Conservation (phyloP, 1,284 basidiomycete species). For the Acaromyces ingoldii region DNA sequence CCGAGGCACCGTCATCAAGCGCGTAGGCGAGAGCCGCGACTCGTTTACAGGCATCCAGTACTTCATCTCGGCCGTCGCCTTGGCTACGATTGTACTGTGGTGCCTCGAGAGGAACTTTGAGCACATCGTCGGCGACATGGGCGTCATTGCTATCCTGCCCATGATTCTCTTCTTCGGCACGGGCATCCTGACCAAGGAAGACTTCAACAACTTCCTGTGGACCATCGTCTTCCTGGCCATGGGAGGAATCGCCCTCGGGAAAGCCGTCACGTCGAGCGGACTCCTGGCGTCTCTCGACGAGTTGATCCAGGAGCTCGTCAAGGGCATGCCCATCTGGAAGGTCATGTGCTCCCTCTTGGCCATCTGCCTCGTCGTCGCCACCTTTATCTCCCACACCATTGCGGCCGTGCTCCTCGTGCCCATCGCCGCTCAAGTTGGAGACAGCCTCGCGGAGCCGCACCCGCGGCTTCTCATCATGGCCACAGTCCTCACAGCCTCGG, state of each 20-base stretch:
- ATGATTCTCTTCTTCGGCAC: slow-evolving; percentile 92
- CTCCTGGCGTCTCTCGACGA: slow-evolving; percentile 58
- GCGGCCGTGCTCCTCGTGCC: slow-evolving; percentile 92
- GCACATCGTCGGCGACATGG: slow-evolving; percentile 81
- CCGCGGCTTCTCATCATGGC: slow-evolving; percentile 51
- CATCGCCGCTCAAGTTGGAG: slow-evolving; percentile 85
- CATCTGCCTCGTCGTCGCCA: slow-evolving; percentile 73
- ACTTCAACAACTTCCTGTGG: slow-evolving; percentile 52
- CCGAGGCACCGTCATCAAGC: slow-evolving; percentile 52
- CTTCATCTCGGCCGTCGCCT: slow-evolving; percentile 78
- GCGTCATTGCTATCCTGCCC: slow-evolving; percentile 88
- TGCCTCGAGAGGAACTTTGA: slow-evolving; percentile 81
- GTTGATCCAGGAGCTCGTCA: slow-evolving; percentile 64
- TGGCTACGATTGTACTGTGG: slow-evolving; percentile 86
- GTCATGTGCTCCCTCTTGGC: slow-evolving; percentile 78
- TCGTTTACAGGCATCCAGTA: slow-evolving; percentile 77
- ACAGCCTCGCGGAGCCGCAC: slow-evolving; percentile 58
- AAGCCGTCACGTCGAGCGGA: slow-evolving; percentile 86
- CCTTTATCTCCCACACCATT: slow-evolving; percentile 58
- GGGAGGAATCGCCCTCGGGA: slow-evolving; percentile 94
- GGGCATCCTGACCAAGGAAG: slow-evolving; percentile 82
- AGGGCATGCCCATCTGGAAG: slow-evolving; percentile 68
- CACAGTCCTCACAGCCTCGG: slow-evolving; percentile 84
- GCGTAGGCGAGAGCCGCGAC: slow-evolving; percentile 32
- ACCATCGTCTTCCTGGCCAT: slow-evolving; percentile 58